Evolutionary conservation across 306 rosid genomes (phyloP).

Genomic region (Heteromeles arbutifolia): DNA sequence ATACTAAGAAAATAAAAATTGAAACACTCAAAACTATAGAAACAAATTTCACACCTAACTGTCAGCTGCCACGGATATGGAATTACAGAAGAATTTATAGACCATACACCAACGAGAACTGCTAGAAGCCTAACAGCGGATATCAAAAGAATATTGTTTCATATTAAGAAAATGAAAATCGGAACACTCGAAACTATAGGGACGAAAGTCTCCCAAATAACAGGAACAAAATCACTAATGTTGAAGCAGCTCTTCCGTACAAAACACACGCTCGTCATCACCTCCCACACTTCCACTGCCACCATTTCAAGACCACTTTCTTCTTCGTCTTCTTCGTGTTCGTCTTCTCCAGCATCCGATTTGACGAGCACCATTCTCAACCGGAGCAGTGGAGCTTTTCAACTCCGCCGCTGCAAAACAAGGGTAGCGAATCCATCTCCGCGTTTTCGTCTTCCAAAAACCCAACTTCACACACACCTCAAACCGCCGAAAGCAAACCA

Average conservation of each 20-base stretch:
- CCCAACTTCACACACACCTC: constrained; percentile 25
- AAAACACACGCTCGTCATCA: neutral
- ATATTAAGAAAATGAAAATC: no score
- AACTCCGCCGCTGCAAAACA: constrained; percentile 1
- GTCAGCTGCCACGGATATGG: fast-evolving
- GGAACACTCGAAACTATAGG: neutral
- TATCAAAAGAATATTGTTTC: neutral
- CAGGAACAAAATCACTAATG: no score
- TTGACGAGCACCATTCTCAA: constrained; percentile 22
- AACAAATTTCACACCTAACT: no score
- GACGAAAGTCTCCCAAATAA: no score
- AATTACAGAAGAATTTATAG: no score
- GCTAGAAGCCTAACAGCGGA: no score
- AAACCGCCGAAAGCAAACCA: constrained; percentile 56
- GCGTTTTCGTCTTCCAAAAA: neutral
- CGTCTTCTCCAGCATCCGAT: neutral
- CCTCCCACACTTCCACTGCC: constrained; percentile 1
- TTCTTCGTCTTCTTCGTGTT: constrained; percentile 17
- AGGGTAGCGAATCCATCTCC: neutral
- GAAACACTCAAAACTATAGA: no score
- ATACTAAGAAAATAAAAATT: no score
- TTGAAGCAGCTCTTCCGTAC: constrained; percentile 12
- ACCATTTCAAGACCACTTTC: neutral
- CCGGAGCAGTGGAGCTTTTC: constrained; percentile 37
- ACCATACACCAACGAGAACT: fast-evolving